phyloP scores from a whole-genome alignment of 495 filamentous ascomycete species.

The Annulohypoxylon moriforme region DNA sequence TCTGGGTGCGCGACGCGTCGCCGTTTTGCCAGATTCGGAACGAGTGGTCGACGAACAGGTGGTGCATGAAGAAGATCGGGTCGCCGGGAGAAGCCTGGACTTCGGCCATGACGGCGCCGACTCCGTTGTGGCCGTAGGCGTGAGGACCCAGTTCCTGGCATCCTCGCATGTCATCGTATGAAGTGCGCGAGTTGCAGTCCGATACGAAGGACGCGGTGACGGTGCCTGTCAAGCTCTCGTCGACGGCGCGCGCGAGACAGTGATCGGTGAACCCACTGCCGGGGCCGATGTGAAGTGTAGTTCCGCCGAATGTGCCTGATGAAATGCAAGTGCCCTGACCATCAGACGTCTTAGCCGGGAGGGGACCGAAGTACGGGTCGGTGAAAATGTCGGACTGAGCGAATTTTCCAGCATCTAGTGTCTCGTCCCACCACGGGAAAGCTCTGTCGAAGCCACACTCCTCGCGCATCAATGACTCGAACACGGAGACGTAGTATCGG shows the following conservation, averaged over 20 bases:
- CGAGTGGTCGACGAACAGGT: constrained; percentile 54
- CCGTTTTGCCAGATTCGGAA: constrained; percentile 57
- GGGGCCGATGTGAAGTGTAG: constrained; percentile 54
- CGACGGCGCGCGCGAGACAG: constrained; percentile 48
- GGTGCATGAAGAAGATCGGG: constrained; percentile 58
- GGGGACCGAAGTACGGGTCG: constrained; percentile 44
- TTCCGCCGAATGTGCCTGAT: constrained; percentile 48
- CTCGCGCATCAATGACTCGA: constrained; percentile 53
- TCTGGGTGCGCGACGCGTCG: constrained; percentile 45
- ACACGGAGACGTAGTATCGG: constrained; percentile 52
- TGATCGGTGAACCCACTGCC: constrained; percentile 40
- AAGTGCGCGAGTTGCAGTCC: constrained; percentile 44
- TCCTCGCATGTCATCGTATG: constrained; percentile 47
- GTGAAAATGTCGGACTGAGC: constrained; percentile 51
- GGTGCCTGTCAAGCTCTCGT: constrained; percentile 46
- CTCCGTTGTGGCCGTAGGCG: constrained; percentile 50
- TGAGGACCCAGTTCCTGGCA: constrained; percentile 49
- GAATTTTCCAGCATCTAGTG: constrained; percentile 51
- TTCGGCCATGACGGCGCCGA: constrained; percentile 52
- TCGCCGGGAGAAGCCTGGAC: constrained; percentile 53
- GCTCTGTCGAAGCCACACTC: constrained; percentile 54
- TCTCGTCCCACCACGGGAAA: constrained; percentile 59
- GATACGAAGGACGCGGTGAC: constrained; percentile 45
- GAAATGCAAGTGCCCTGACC: constrained; percentile 49
- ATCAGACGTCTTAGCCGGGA: constrained; percentile 48